Evolutionary conservation across 257 asterid genomes (phyloP).

Genomic region (Lycium ferocissimum): DNA sequence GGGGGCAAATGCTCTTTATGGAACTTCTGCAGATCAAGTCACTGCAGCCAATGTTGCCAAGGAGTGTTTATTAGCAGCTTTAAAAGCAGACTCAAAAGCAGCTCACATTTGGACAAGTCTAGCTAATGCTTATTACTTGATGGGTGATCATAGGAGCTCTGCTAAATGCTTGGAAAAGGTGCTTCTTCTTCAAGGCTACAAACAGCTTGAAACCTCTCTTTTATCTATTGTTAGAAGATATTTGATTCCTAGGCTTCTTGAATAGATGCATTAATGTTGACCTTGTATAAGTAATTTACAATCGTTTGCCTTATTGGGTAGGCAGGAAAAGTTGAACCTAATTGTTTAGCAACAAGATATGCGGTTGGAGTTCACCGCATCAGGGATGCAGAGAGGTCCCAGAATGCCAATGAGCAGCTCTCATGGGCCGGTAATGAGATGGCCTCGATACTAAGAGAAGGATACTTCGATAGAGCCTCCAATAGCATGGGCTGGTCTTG

Average conservation of each 20-base stretch:
- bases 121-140: constrained; percentile 87
- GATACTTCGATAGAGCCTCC: constrained; percentile 72
- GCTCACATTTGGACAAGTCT: constrained; percentile 93
- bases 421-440: constrained; percentile 98
- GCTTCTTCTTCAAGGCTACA: constrained; percentile 12
- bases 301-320: constrained; percentile 41
- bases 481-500: constrained; percentile 96
- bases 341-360: constrained; percentile 92
- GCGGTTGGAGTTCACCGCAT: constrained; percentile 92
- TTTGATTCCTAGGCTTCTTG: constrained; percentile 12
- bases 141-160: constrained; percentile 81
- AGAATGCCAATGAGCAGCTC: constrained; percentile 91
- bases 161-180: constrained; percentile 97
- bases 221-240: constrained; percentile 8
- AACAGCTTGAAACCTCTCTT: background rate
- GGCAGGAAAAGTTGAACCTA: constrained; percentile 98
- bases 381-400: constrained; percentile 95
- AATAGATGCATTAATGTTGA: constrained; percentile 15
- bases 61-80: constrained; percentile 93
- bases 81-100: constrained; percentile 78
- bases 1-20: constrained; percentile 74
- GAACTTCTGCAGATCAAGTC: constrained; percentile 54
- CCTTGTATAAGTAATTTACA: constrained; percentile 30
- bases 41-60: constrained; percentile 77
- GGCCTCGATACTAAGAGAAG: constrained; percentile 95